Conservation (phyloP, 768 basidiomycete genomes). For the Naganishia onofrii region DNA sequence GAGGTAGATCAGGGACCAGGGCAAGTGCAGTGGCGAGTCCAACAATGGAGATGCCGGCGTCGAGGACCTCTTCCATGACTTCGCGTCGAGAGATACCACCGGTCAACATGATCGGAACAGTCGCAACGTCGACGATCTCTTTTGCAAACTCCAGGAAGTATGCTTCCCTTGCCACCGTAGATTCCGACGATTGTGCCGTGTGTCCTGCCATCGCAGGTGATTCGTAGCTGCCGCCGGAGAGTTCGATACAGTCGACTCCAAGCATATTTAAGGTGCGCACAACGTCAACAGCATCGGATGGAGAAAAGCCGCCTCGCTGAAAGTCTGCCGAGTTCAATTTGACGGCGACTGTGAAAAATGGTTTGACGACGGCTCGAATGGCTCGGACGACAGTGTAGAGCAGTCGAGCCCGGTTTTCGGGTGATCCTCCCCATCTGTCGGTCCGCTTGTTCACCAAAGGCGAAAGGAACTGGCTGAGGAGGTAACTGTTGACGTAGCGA, state of each 20-base stretch:
- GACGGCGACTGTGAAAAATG: constrained; percentile 4
- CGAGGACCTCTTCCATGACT: constrained; percentile 6
- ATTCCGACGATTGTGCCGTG: not conserved
- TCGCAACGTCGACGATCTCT: not conserved
- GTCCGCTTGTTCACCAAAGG: constrained; percentile 49
- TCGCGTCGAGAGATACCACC: constrained; percentile 1
- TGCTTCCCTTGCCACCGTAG: constrained; percentile 4
- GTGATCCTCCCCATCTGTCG: constrained; percentile 51
- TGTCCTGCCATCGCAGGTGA: not conserved
- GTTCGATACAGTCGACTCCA: constrained; percentile 6
- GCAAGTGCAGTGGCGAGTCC: constrained; percentile 1
- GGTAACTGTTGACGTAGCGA: constrained; percentile 14
- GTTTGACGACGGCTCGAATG: not conserved
- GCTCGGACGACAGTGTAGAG: constrained; percentile 21
- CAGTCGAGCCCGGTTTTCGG: constrained; percentile 51
- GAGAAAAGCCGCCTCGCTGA: constrained; percentile 9
- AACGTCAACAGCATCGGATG: not conserved
- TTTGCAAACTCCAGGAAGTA: constrained; percentile 7
- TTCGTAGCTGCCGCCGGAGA: constrained; percentile 9
- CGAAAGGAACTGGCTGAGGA: constrained; percentile 46
- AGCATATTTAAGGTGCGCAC: not conserved
- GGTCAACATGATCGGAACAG: constrained; percentile 9
- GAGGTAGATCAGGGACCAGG: constrained; percentile 9
- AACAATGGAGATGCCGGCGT: not conserved
- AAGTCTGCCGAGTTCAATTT: constrained; percentile 11